Percentiles rank a stretch among this genome's conserved stretches.
These are phyloP conservation scores for Paecilomyces formosus DNA, from an alignment of 2,329 filamentous ascomycete genomes.

Conservation along the genomic window DNA sequence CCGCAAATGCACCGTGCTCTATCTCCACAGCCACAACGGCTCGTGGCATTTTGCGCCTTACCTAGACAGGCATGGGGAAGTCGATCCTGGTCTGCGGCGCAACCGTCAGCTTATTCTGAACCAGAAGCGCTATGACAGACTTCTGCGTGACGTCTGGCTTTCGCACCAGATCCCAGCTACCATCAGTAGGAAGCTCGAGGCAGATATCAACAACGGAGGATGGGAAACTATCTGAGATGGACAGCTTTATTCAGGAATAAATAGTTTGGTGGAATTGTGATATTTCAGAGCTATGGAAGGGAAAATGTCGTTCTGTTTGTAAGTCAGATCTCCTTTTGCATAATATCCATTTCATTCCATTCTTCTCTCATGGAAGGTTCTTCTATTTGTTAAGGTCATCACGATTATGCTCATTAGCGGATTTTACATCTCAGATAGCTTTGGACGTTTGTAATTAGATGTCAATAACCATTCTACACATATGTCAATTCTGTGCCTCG, in stretches of 20 bases:
- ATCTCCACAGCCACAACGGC: conserved; percentile 73
- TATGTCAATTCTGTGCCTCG: background rate
- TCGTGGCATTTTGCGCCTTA: conserved; percentile 86
- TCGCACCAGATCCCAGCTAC: conserved; percentile 79
- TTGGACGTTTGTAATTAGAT: background rate
- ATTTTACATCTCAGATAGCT: background rate
- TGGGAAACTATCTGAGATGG: conserved; percentile 64
- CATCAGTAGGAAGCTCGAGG: conserved; percentile 83
- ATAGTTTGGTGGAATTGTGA: background rate
- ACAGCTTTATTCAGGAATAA: background rate
- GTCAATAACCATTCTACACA: conserved; percentile 1
- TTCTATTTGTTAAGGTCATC: background rate
- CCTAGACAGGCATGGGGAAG: conserved; percentile 91
- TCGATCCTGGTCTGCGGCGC: conserved; percentile 80
- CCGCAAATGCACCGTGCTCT: conserved; percentile 87
- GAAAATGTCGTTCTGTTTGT: background rate
- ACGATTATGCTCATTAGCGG: background rate
- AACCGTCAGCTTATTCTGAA: conserved; percentile 87
- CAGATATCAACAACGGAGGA: conserved; percentile 92
- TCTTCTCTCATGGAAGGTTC: background rate
- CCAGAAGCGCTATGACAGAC: conserved; percentile 84
- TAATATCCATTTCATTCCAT: background rate
- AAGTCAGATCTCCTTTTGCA: background rate
- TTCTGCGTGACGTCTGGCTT: conserved; percentile 80
- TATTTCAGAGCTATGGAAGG: background rate